Evolutionary conservation across 1,139 yeast species (phyloP), one percentile per base, ranked within the genome.

Genomic region (Hemisphaericaspora subhashii): DNA sequence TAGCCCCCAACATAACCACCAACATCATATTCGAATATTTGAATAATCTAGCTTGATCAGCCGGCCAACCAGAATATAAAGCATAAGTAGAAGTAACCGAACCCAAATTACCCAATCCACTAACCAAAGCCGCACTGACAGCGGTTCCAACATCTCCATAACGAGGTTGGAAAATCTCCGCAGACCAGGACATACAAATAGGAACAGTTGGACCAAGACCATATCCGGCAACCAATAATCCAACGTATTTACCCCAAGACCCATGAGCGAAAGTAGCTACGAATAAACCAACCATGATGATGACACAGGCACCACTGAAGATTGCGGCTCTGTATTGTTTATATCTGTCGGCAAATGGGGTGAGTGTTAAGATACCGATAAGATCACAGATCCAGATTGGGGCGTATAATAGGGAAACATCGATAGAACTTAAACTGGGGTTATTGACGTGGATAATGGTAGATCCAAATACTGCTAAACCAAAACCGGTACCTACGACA

Each of bases 121-220:
- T 81, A 8, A 87, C 92, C 33, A 87, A 62, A 0, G 96, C 96
- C 8, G 89, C 77, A 37, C 89, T 77, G 13, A 84, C 89, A 3
- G 96, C 96, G 40, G 82, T 72, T 5, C 96, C 96, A 36, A 87
- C 82, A 55, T 86, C 95, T 31, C 95, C 95, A 52, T 88, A 84
- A 36, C 77, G 68, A 4, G 74, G 71, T 10, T 74, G 77, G 65
- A 86, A 85, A 33, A 86, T 83, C 53, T 86, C 92, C 0, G 92
- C 83, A 0, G 90, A 67, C 86, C 88, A 81, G 1, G 95, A 79
- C 96, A 87, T 87, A 55, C 85, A 77, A 36, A 85, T 86, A 23
- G 96, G 96, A 17, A 86, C 95, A 0, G 96, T 87, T 15, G 96
- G 94, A 10, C 96, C 96, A 33, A 87, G 72, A 0, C 96, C 96